Evolutionary conservation across 495 filamentous ascomycete genomes (phyloP), one percentile per base, ranked within the genome.

Genomic region (Lophiostoma macrostomum): DNA sequence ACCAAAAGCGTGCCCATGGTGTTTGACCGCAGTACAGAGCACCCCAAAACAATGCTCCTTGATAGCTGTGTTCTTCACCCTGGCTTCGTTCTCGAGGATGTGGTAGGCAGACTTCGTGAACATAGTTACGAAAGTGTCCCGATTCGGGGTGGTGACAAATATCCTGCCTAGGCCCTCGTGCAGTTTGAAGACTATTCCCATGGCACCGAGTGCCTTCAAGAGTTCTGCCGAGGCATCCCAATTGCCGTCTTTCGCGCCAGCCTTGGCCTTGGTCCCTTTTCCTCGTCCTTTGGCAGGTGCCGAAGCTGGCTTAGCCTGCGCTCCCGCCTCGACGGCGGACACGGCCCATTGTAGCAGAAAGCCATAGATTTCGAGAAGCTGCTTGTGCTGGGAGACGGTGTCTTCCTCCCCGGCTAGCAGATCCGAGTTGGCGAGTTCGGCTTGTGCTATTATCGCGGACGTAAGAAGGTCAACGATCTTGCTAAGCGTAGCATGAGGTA

Each of bases 21-120:
- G 93, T 71, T 99, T 99, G 35, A 97, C 84, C 25, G 93, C 91
- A 46, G 97, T 88, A 65, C 94, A 97, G 3, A 97, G 77, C 18
- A 96, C 91, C 69, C 95, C 96, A 74, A 96, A 97, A 29, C 86
- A 82, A 71, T 96, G 88, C 94, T 97, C 97, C 41, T 90, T 82
- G 51, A 97, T 87, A 12, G 86, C 74, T 34, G 88, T 95, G 62
- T 78, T 88, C 74, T 97, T 99, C 39, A 91, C 86, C 43, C 94
- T 80, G 68, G 89, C 83, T 66, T 99, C 93, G 70, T 84, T 96
- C 71, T 97, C 93, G 19, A 99, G 74, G 20, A 99, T 79, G 67
- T 96, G 77, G 67, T 97, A 97, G 2, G 93, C 86, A 6, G 93
- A 89, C n/a, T 91, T 78, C 0, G 93, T 97, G 61, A 99, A 87